Evolutionary conservation across 2,329 filamentous ascomycete species (phyloP).

Genomic region (Alternaria longipes): DNA sequence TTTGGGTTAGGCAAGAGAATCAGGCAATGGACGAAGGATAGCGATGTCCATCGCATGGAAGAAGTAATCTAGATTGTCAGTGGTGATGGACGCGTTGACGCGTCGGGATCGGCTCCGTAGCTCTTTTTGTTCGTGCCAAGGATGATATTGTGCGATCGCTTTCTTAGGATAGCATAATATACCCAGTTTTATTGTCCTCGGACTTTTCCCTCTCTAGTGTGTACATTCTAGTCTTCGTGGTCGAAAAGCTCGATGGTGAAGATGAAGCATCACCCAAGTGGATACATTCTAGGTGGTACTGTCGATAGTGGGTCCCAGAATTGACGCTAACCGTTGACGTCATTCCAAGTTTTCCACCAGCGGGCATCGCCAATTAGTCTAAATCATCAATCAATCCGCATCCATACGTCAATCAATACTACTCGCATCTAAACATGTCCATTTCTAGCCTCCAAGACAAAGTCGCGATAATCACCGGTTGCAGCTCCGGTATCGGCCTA

Average conservation of each 20-base stretch:
- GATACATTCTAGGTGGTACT: neutral
- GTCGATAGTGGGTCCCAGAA: neutral
- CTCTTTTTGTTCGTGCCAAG: no score
- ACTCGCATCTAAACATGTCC: slow-evolving; percentile 17
- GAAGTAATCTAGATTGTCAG: slow-evolving; percentile 15
- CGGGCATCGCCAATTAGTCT: neutral
- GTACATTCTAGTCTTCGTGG: neutral
- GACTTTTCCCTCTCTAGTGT: neutral
- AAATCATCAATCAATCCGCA: neutral
- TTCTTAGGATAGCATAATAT: neutral
- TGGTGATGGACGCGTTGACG: neutral
- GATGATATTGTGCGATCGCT: neutral
- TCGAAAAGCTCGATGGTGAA: neutral
- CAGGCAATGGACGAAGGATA: slow-evolving; percentile 49
- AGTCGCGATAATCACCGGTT: slow-evolving; percentile 41
- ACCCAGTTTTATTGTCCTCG: neutral
- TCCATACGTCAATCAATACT: neutral
- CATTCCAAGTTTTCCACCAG: slow-evolving; percentile 17
- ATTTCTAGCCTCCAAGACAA: slow-evolving; percentile 36
- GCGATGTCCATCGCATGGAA: slow-evolving; percentile 29
- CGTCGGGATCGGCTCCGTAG: neutral
- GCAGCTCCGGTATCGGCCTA: slow-evolving; percentile 44
- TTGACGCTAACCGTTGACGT: slow-evolving; percentile 22
- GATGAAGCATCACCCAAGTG: no score
- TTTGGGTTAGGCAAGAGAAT: slow-evolving; percentile 54